Conservation (phyloP, 2,329 filamentous ascomycete genomes). For the Fusarium staphyleae region DNA sequence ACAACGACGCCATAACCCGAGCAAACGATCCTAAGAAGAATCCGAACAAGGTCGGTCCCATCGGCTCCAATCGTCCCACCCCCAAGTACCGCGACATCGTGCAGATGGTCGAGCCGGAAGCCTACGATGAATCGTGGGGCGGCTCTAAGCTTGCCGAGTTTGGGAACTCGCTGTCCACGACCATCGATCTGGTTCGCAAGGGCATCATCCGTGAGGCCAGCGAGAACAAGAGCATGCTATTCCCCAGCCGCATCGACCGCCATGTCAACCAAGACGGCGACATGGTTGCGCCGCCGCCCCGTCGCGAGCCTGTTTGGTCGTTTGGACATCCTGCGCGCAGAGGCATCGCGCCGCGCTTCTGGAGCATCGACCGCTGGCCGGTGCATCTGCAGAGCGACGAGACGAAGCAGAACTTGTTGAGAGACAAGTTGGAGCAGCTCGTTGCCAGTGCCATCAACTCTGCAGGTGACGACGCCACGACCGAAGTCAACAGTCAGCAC, state of each 20-base stretch:
- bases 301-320: conserved; percentile 44
- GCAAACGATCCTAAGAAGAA: conserved; percentile 31
- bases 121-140: conserved; percentile 12
- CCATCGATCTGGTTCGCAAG: conserved; percentile 44
- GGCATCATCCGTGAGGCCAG: conserved; percentile 54
- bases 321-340: conserved; percentile 41
- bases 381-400: conserved; percentile 47
- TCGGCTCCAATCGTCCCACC: conserved; percentile 13
- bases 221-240: conserved; percentile 52
- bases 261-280: conserved; percentile 22
- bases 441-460: background rate
- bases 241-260: conserved; percentile 46
- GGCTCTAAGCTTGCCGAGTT: conserved; percentile 9
- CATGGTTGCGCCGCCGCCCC: conserved; percentile 20
- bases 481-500: background rate
- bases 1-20: conserved; percentile 18
- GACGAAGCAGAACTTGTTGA: conserved; percentile 15
- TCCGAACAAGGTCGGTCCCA: background rate
- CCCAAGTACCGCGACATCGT: conserved; percentile 44
- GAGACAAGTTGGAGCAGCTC: conserved; percentile 37
- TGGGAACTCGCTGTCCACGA: conserved; percentile 11
- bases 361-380: conserved; percentile 58
- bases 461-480: background rate
- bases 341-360: conserved; percentile 45
- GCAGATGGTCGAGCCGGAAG: conserved; percentile 42